These are phyloP conservation scores for Paraphaeosphaeria minitans DNA, from an alignment of 2,329 filamentous ascomycete species.

Conservation along the genomic window DNA sequence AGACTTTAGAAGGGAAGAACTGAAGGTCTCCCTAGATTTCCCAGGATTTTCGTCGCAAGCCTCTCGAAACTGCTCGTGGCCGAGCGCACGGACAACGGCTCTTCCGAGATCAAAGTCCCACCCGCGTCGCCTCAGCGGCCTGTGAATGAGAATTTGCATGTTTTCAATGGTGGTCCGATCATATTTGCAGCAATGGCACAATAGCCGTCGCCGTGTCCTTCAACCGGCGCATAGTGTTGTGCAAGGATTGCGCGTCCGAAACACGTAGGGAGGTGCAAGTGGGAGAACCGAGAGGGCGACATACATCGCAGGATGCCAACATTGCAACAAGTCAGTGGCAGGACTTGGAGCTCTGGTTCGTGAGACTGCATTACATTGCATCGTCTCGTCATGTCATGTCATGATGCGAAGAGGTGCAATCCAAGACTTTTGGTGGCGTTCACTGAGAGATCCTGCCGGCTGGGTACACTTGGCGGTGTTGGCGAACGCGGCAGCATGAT, in stretches of 20 bases:
- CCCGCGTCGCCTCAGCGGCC: not conserved
- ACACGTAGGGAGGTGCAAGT: not conserved
- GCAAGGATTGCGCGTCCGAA: not conserved
- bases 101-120: not conserved
- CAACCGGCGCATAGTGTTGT: too few species aligned
- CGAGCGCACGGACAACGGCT: not conserved
- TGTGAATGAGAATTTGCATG: not conserved
- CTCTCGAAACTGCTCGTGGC: not conserved
- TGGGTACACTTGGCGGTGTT: slow-evolving; percentile 22
- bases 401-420: slow-evolving; percentile 11
- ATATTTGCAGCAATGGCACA: too few species aligned
- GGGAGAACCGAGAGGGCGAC: too few species aligned
- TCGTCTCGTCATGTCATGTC: too few species aligned
- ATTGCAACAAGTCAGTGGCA: not conserved
- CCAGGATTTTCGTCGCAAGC: not conserved
- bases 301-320: too few species aligned
- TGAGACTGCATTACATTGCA: not conserved
- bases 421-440: slow-evolving; percentile 24
- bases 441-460: slow-evolving; percentile 25
- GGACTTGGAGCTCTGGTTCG: not conserved
- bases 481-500: not conserved
- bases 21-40: not conserved
- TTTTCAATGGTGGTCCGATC: too few species aligned
- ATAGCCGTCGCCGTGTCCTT: too few species aligned
- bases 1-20: not conserved